These are phyloP conservation scores for Venturiaceae sp. DNA, from an alignment of 2,329 filamentous ascomycete genomes.

Conservation along the genomic window DNA sequence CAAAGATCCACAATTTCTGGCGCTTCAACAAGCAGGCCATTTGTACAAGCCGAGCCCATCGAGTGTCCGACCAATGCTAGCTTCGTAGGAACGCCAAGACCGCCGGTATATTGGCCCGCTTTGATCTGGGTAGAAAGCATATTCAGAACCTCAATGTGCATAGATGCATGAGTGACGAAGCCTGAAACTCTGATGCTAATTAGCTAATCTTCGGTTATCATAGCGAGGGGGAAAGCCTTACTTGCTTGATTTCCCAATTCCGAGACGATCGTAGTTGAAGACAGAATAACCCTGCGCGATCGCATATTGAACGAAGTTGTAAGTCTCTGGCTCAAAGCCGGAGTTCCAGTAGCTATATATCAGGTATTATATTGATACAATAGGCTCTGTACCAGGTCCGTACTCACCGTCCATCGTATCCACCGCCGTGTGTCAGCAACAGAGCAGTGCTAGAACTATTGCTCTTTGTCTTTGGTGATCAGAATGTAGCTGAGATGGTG, in stretches of 20 bases:
- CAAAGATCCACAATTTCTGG: too few species aligned
- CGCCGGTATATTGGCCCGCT: neutral
- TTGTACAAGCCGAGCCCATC: neutral
- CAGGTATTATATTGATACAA: too few species aligned
- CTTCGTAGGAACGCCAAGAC: neutral
- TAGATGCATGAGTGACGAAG: neutral
- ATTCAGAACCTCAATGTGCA: neutral
- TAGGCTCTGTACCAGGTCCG: too few species aligned
- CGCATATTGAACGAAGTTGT: conserved; percentile 25
- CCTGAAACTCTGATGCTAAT: neutral
- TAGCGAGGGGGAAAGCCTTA: conserved; percentile 1
- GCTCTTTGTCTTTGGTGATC: neutral
- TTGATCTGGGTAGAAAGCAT: neutral
- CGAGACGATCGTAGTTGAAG: conserved; percentile 27
- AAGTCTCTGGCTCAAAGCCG: conserved; percentile 16
- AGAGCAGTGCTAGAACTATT: neutral
- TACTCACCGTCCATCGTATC: neutral
- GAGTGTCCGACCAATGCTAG: neutral
- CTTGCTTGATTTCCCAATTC: conserved; percentile 20
- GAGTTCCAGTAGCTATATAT: conserved; percentile 26
- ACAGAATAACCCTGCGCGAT: conserved; percentile 22
- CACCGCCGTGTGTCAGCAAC: neutral
- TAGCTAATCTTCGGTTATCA: neutral
- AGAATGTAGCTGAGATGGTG: neutral
- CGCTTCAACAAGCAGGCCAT: neutral